phyloP scores from a whole-genome alignment of 2,329 filamentous ascomycete genomes.

The Phaeosphaeriaceae sp. region DNA sequence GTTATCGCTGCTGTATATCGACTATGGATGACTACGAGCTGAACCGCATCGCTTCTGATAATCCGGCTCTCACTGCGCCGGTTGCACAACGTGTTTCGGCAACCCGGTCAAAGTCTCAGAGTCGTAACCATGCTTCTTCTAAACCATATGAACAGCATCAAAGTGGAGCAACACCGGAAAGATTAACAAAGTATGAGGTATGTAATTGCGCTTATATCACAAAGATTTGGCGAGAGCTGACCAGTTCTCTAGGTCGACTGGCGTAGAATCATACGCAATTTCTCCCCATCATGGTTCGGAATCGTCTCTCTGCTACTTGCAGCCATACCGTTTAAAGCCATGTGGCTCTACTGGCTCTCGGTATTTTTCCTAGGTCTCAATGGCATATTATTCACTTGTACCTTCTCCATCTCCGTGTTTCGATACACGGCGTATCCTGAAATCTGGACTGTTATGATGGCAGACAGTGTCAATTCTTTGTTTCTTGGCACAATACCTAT shows the following conservation, averaged over 20 bases:
- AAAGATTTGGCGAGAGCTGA: not conserved
- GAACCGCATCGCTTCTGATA: conserved; percentile 33
- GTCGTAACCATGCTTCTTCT: conserved; percentile 8
- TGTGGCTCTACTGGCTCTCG: conserved; percentile 65
- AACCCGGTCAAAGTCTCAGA: conserved; percentile 19
- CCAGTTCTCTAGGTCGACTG: conserved; percentile 36
- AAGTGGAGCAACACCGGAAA: conserved; percentile 1
- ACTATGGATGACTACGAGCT: conserved; percentile 39
- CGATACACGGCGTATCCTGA: conserved; percentile 70
- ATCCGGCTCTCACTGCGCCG: conserved; percentile 35
- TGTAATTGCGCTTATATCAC: not conserved
- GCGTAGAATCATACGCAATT: conserved; percentile 46
- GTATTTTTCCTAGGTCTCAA: conserved; percentile 68
- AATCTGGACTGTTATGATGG: conserved; percentile 70
- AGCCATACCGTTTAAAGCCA: conserved; percentile 65
- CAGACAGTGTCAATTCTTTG: conserved; percentile 69
- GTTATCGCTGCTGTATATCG: not conserved
- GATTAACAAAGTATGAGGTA: conserved; percentile 38
- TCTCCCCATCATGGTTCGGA: conserved; percentile 55
- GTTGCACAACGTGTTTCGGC: conserved; percentile 22
- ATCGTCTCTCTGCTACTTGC: conserved; percentile 69
- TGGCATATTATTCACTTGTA: conserved; percentile 62
- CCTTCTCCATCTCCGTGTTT: conserved; percentile 61
- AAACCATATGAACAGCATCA: conserved; percentile 5
- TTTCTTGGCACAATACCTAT: conserved; percentile 73